Percentiles rank a stretch among this genome's conserved stretches.
phyloP scores from a whole-genome alignment of 176 grass and related monocot genomes.

The Carex pumila region DNA sequence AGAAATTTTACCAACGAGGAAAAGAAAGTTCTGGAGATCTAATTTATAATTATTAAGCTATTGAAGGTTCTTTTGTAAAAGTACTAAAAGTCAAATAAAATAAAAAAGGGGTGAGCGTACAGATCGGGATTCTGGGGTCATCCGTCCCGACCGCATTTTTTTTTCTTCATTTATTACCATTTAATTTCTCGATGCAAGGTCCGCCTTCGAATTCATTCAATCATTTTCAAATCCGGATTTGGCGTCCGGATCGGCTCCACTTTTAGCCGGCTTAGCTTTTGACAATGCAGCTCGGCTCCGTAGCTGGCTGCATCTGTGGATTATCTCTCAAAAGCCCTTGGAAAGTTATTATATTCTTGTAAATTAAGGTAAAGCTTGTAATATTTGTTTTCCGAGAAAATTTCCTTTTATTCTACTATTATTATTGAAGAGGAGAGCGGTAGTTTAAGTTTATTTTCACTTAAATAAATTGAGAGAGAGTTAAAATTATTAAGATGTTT shows the following conservation, averaged over 20 bases:
- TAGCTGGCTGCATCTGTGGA: not conserved
- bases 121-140: constrained; percentile 21
- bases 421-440: no score
- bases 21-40: not conserved
- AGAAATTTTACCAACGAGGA: not conserved
- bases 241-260: constrained; percentile 4
- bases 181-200: constrained; percentile 10
- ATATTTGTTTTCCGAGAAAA: no score
- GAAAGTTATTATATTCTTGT: no score
- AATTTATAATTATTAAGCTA: not conserved
- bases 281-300: not conserved
- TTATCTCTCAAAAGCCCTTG: not conserved
- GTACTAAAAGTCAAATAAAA: not conserved
- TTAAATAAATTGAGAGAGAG: no score
- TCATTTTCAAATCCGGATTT: constrained; percentile 14
- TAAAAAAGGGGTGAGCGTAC: not conserved
- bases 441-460: no score
- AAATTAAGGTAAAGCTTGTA: no score
- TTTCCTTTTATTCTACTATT: no score
- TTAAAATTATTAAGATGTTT: no score
- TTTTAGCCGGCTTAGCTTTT: not conserved
- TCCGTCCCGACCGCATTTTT: constrained; percentile 3
- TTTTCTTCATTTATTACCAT: constrained; percentile 5
- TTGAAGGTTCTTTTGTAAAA: not conserved
- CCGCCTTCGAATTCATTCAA: not conserved